phyloP scores from a whole-genome alignment of 169 alveolate species.

The Amoebophrya sp. region DNA sequence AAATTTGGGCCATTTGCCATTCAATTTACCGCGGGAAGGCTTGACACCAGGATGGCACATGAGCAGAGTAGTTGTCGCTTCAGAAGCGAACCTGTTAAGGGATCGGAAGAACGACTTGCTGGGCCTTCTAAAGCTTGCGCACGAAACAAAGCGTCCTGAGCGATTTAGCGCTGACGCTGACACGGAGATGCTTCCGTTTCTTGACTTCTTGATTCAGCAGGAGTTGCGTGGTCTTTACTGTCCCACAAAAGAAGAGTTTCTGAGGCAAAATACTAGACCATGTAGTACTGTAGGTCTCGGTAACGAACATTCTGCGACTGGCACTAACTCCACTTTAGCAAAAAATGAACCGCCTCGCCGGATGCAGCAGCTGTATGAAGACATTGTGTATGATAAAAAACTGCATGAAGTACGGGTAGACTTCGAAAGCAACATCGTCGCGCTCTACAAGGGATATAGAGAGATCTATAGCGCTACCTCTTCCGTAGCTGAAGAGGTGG shows the following conservation, averaged over 20 bases:
- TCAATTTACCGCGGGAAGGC: not conserved
- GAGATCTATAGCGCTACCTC: too few relatives aligned
- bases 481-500: too few relatives aligned
- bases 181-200: not conserved
- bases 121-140: not conserved
- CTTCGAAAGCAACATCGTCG: not conserved
- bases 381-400: not conserved
- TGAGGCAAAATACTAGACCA: not conserved
- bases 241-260: not conserved
- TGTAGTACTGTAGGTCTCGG: too few relatives aligned
- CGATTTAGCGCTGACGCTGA: not conserved
- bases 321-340: too few relatives aligned
- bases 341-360: not conserved
- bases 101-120: not conserved
- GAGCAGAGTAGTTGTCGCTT: not conserved
- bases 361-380: not conserved
- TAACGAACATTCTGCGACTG: too few relatives aligned
- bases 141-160: not conserved
- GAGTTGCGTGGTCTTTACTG: not conserved
- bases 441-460: too few relatives aligned
- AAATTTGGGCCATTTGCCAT: not conserved
- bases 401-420: not conserved
- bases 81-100: not conserved
- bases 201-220: not conserved
- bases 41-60: not conserved